Evolutionary conservation across 129 eudicot genomes (phyloP), one percentile per base, ranked within the genome.

Genomic region (Tagetes patula): DNA sequence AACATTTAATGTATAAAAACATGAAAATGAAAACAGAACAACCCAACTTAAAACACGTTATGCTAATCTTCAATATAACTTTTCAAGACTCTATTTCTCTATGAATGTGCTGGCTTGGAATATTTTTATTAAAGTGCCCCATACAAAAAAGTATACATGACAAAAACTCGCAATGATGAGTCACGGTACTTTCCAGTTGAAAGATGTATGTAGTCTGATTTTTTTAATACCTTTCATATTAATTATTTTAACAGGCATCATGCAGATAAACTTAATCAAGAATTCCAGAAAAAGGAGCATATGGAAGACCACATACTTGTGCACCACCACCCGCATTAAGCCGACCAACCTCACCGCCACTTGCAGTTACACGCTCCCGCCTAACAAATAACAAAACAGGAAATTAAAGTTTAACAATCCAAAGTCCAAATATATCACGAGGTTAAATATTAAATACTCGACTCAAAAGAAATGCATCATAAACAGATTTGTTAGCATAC

Each of bases 311-410:
- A 62, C 53, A 62, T 82, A 94, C 99, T 92, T 94, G 91, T 27
- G 97, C 81, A 8, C 99, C 99, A 65, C 99, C 96, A 75, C 99
- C 97, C 45, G 99, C 88, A 80, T 83, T 94, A 64, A 94, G 96
- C 78, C 99, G 97, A 49, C 99, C 99, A 60, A 94, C 96, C 80
- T 94, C 97, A 9, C 96, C 99, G 3, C 99, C 99, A 79, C 99
- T 82, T 52, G 99, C 85, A 2, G 91, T 90, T 65, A 94, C 87
- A 43, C 99, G 96, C 59, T 86, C 94, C 78, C 97, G 78, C 91
- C 99, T 94, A 87, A 77, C 79, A 20, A 43, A 70, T 8, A 46
- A 45, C 54, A 67, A 70, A 61, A 65, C 56, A 39, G 32, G 40
- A 39, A 45, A 48, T 62, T 14, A 30, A 69, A 77, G 2, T 7